Evolutionary conservation across 768 basidiomycete genomes (phyloP).

Genomic region (Serendipita sp.): DNA sequence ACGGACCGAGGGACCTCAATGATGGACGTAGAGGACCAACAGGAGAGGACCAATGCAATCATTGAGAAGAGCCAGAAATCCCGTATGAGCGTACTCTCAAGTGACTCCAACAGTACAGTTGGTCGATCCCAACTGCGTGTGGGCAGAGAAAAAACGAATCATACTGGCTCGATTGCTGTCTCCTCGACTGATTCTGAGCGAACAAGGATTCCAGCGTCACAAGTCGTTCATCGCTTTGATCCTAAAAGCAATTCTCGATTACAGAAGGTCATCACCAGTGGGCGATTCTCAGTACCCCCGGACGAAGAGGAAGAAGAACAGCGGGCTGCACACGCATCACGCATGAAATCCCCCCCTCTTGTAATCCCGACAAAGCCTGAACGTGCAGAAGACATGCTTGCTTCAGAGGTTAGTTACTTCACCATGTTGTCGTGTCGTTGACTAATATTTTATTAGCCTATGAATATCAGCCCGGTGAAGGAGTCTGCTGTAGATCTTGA

Average conservation of each 20-base stretch:
- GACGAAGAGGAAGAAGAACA: neutral
- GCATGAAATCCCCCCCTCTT: neutral
- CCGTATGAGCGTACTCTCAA: neutral
- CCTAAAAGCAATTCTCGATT: neutral
- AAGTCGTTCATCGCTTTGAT: neutral
- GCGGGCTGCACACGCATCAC: neutral
- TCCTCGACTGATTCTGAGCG: neutral
- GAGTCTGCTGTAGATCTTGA: neutral
- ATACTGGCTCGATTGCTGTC: neutral
- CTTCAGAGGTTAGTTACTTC: neutral
- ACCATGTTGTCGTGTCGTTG: neutral
- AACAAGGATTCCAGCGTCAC: neutral
- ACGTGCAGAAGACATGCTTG: neutral
- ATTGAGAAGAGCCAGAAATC: neutral
- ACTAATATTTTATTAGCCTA: neutral
- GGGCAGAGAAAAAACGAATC: neutral
- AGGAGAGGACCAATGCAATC: neutral
- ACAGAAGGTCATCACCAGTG: neutral
- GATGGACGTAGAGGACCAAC: neutral
- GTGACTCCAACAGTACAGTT: neutral
- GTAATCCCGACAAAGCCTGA: neutral
- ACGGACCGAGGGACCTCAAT: neutral
- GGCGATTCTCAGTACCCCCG: neutral
- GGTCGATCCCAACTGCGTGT: neutral
- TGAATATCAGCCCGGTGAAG: constrained; percentile 2